Evolutionary conservation across 208 protist species (phyloP).

Genomic region (Crithidia acanthocephali): DNA sequence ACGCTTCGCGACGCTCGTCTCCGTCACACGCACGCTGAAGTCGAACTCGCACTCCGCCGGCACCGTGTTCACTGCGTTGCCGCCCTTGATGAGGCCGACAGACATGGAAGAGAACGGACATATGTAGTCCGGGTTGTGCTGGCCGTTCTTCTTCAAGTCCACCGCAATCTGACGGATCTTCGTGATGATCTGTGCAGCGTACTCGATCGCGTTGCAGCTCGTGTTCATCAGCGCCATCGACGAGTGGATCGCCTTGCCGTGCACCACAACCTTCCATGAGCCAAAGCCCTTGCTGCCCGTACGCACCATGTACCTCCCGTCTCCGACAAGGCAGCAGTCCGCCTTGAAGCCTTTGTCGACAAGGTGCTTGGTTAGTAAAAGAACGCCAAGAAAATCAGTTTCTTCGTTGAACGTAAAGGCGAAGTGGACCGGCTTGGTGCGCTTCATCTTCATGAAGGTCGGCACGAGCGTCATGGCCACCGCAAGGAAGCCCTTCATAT

Average conservation of each 20-base stretch:
- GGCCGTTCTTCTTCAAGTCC: constrained; percentile 29
- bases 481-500: constrained; percentile 70
- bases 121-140: constrained; percentile 24
- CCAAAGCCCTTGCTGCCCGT: constrained; percentile 46
- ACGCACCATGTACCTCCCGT: constrained; percentile 24
- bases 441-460: constrained; percentile 44
- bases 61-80: constrained; percentile 54
- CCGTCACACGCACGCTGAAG: constrained; percentile 44
- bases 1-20: constrained; percentile 8
- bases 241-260: constrained; percentile 55
- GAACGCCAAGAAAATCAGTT: constrained; percentile 39
- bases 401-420: constrained; percentile 62
- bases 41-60: constrained; percentile 42
- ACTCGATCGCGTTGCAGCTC: constrained; percentile 54
- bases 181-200: constrained; percentile 51
- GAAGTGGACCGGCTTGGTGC: constrained; percentile 54
- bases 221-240: constrained; percentile 47
- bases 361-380: constrained; percentile 35
- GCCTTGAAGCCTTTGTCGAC: constrained; percentile 33
- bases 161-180: constrained; percentile 42
- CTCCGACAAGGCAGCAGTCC: constrained; percentile 48
- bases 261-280: constrained; percentile 38
- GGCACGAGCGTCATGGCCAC: constrained; percentile 45
- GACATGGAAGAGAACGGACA: constrained; percentile 36
- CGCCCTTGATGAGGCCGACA: constrained; percentile 37